A percentile compares a stretch with the other conserved stretches of the same genome.
These are phyloP conservation scores for Neurospora pannonica DNA, from an alignment of 495 filamentous ascomycete species.

Conservation along the genomic window DNA sequence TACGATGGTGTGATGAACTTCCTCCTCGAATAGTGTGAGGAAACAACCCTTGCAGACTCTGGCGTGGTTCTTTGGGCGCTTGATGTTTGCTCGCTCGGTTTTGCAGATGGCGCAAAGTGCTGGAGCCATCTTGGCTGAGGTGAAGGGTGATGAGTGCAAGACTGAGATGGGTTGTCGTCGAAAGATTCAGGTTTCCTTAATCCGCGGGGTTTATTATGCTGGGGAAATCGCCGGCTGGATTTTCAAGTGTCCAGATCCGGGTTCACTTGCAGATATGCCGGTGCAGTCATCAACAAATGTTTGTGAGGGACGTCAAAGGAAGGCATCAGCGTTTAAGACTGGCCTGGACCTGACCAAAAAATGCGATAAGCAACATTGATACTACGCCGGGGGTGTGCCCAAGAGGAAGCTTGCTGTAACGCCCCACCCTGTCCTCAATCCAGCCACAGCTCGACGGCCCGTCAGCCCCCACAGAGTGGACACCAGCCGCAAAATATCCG, in stretches of 20 bases:
- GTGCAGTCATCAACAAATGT: not conserved
- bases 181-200: not conserved
- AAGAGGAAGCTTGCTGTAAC: not conserved
- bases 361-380: not conserved
- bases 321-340: not conserved
- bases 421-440: not conserved
- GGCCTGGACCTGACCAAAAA: not conserved
- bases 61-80: slow-evolving; percentile 85
- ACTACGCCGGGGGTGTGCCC: not conserved
- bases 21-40: slow-evolving; percentile 75
- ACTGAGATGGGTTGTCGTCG: not conserved
- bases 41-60: slow-evolving; percentile 90
- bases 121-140: slow-evolving; percentile 33
- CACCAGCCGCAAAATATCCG: slow-evolving; percentile 16
- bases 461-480: slow-evolving; percentile 2
- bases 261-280: not conserved
- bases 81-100: slow-evolving; percentile 69
- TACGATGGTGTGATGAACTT: slow-evolving; percentile 88
- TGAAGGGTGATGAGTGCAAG: not conserved
- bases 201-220: not conserved
- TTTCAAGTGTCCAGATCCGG: not conserved
- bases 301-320: not conserved
- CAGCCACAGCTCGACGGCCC: slow-evolving; percentile 4
- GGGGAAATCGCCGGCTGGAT: not conserved
- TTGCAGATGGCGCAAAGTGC: slow-evolving; percentile 65